phyloP scores from a whole-genome alignment of 169 alveolate species.

The Cystoisospora suis region DNA sequence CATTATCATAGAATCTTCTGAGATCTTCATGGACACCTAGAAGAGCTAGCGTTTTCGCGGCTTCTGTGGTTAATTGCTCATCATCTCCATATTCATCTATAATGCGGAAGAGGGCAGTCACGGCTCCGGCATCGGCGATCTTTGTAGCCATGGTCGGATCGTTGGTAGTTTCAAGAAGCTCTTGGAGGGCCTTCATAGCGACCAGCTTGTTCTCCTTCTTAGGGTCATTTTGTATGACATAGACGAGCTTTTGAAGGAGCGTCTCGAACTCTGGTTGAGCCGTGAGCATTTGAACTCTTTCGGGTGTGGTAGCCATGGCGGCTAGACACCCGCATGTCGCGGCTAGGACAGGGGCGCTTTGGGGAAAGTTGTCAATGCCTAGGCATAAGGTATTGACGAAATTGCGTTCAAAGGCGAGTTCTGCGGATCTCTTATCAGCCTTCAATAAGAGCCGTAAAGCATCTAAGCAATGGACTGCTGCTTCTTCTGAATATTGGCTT shows the following conservation, averaged over 20 bases:
- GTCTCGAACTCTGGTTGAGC: constrained; percentile 81
- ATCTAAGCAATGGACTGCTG: constrained; percentile 60
- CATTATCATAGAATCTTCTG: constrained; percentile 63
- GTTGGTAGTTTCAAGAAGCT: constrained; percentile 70
- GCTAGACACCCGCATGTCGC: constrained; percentile 89
- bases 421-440: constrained; percentile 85
- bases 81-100: constrained; percentile 63
- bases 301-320: constrained; percentile 85
- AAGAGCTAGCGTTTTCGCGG: constrained; percentile 59
- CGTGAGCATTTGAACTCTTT: constrained; percentile 81
- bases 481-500: constrained; percentile 53
- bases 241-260: constrained; percentile 75
- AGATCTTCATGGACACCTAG: constrained; percentile 59
- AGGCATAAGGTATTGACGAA: constrained; percentile 80
- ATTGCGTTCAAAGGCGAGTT: constrained; percentile 81
- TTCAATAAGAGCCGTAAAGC: constrained; percentile 80
- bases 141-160: constrained; percentile 59
- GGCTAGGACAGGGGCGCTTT: constrained; percentile 81
- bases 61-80: constrained; percentile 52
- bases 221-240: constrained; percentile 75
- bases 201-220: constrained; percentile 73
- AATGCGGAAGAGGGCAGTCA: constrained; percentile 52
- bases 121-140: constrained; percentile 64
- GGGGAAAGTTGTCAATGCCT: constrained; percentile 82
- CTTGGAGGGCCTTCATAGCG: constrained; percentile 72